phyloP scores from a whole-genome alignment of 805 yeast genomes.

The Ogataea salicorniae region DNA sequence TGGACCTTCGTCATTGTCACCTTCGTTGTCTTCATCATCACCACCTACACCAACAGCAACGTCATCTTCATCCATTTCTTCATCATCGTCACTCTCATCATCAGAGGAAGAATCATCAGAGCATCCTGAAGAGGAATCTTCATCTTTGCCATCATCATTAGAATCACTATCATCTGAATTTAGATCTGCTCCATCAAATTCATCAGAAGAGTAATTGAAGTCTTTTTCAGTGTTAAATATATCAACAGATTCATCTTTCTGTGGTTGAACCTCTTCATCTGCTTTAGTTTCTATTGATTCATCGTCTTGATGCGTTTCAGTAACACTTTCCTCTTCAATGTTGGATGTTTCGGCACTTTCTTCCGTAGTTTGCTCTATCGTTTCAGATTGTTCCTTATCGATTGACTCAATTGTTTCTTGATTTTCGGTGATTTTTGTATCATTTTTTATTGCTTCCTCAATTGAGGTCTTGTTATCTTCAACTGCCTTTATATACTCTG shows the following conservation, averaged over 20 bases:
- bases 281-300: neutral
- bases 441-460: neutral
- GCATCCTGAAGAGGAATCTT: conserved; percentile 14
- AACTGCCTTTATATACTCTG: no score
- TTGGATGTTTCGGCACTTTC: neutral
- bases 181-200: conserved; percentile 14
- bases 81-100: conserved; percentile 7
- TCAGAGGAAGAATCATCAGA: conserved; percentile 12
- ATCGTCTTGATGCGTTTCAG: no score
- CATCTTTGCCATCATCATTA: conserved; percentile 18
- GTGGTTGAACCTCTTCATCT: neutral
- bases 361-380: neutral
- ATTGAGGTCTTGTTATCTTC: neutral
- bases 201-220: conserved; percentile 20
- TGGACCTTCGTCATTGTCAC: conserved; percentile 50
- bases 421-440: neutral
- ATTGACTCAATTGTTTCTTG: neutral
- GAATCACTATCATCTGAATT: conserved; percentile 9
- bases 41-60: conserved; percentile 19
- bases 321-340: no score
- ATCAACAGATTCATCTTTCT: neutral
- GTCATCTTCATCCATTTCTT: conserved; percentile 16
- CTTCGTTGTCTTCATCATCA: conserved; percentile 29
- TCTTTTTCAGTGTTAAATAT: conserved; percentile 17
- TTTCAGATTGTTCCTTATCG: neutral